These are phyloP conservation scores for Moesziomyces parantarcticus DNA, from an alignment of 1,284 basidiomycete species.

Conservation along the genomic window DNA sequence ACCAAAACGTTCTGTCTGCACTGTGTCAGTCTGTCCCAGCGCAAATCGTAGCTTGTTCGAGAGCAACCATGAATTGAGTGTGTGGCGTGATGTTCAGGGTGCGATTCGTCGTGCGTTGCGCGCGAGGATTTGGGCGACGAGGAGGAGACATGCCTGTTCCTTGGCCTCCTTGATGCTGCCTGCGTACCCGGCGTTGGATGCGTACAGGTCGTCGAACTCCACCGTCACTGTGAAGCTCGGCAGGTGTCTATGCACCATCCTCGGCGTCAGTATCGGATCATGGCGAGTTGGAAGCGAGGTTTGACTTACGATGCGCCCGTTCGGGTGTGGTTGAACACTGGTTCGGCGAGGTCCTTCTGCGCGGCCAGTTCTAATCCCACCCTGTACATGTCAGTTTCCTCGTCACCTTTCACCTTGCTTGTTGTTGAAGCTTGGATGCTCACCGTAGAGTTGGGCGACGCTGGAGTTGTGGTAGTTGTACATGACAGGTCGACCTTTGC, in stretches of 20 bases:
- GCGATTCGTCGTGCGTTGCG: not conserved
- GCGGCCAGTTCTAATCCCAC: conserved; percentile 16
- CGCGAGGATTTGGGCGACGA: conserved; percentile 5
- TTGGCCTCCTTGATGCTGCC: conserved; percentile 31
- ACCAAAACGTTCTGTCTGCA: conserved; percentile 40
- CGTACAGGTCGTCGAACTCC: conserved; percentile 4
- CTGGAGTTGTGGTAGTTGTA: not conserved
- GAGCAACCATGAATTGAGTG: not conserved
- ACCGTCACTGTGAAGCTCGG: conserved; percentile 14
- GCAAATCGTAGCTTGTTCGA: not conserved
- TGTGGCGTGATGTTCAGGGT: not conserved
- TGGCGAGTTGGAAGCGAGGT: too few species aligned
- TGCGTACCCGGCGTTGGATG: not conserved
- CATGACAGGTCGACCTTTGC: conserved; percentile 21
- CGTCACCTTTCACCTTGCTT: too few species aligned
- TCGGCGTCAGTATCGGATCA: too few species aligned
- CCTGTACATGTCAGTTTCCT: not conserved
- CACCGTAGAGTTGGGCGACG: conserved; percentile 37
- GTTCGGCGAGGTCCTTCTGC: conserved; percentile 8
- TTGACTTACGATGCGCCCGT: conserved; percentile 20
- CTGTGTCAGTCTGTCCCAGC: conserved; percentile 14
- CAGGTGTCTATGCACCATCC: conserved; percentile 10
- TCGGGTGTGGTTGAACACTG: conserved; percentile 7
- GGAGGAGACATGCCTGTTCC: conserved; percentile 6
- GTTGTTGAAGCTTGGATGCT: not conserved